phyloP scores from a whole-genome alignment of 73 alveolate species.

The Symbiodinium pilosum region DNA sequence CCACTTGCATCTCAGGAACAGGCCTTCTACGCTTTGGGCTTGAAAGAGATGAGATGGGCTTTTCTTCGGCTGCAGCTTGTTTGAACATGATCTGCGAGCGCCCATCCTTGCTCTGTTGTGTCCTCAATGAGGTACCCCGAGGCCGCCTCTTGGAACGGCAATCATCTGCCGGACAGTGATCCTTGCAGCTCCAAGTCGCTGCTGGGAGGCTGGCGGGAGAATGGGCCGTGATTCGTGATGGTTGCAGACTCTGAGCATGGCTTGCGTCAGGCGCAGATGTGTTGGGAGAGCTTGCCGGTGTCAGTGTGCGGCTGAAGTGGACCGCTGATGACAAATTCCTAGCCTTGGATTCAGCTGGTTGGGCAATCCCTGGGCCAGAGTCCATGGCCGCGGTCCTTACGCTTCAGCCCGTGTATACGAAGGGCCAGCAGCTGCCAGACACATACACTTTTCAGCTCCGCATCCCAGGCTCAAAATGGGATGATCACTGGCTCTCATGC shows the following conservation, averaged over 20 bases:
- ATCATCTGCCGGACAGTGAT: conserved; percentile 42
- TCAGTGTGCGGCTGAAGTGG: conserved; percentile 46
- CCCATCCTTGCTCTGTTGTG: not conserved
- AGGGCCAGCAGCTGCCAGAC: conserved; percentile 12
- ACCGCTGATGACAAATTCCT: conserved; percentile 33
- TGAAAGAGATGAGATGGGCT: conserved; percentile 76
- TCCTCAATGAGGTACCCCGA: conserved; percentile 33
- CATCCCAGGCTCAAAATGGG: conserved; percentile 8
- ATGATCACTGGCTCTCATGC: conserved; percentile 66
- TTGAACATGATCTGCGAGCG: not conserved
- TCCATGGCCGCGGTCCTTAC: not conserved
- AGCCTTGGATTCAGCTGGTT: conserved; percentile 43
- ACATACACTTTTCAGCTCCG: conserved; percentile 3
- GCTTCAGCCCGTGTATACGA: not conserved
- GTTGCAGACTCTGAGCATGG: not conserved
- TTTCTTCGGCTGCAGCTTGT: conserved; percentile 46
- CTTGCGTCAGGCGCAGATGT: not conserved
- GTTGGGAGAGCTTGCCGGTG: not conserved
- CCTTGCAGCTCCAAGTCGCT: conserved; percentile 34
- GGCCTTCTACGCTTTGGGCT: conserved; percentile 72
- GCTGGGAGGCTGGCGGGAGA: not conserved
- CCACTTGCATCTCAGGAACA: conserved; percentile 26
- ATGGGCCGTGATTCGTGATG: not conserved
- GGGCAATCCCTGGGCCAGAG: conserved; percentile 35
- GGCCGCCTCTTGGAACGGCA: conserved; percentile 83